phyloP scores from a whole-genome alignment of 2,329 filamentous ascomycete genomes.

The Pyrenochaeta sp. region DNA sequence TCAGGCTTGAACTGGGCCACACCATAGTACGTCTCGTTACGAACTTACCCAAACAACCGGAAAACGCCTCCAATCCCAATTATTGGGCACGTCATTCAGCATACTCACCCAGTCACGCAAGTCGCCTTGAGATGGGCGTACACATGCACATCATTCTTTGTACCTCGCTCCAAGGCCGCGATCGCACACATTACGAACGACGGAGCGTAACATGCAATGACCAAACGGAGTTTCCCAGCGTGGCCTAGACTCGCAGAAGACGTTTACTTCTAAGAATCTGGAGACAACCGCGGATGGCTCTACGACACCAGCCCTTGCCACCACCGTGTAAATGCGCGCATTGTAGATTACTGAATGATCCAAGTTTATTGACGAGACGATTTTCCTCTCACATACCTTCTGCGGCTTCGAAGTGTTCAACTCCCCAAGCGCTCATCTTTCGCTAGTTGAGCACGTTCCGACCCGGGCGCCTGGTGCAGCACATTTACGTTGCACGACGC shows the following conservation, averaged over 20 bases:
- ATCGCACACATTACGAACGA: not conserved
- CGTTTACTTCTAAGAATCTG: not conserved
- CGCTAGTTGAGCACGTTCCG: not conserved
- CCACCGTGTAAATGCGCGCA: no score
- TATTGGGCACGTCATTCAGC: not conserved
- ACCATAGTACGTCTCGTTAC: not conserved
- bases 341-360: no score
- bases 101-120: not conserved
- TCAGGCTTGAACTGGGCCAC: not conserved
- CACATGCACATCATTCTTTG: conserved; percentile 14
- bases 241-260: not conserved
- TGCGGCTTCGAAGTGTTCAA: not conserved
- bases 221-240: not conserved
- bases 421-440: not conserved
- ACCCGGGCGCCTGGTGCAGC: not conserved
- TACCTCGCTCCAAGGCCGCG: not conserved
- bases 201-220: not conserved
- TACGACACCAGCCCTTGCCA: no score
- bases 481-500: not conserved
- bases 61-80: not conserved
- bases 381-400: not conserved
- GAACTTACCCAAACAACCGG: not conserved
- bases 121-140: conserved; percentile 1
- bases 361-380: no score
- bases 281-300: no score